Conservation (phyloP, 768 basidiomycete genomes). For the Lactifluus echinatus region DNA sequence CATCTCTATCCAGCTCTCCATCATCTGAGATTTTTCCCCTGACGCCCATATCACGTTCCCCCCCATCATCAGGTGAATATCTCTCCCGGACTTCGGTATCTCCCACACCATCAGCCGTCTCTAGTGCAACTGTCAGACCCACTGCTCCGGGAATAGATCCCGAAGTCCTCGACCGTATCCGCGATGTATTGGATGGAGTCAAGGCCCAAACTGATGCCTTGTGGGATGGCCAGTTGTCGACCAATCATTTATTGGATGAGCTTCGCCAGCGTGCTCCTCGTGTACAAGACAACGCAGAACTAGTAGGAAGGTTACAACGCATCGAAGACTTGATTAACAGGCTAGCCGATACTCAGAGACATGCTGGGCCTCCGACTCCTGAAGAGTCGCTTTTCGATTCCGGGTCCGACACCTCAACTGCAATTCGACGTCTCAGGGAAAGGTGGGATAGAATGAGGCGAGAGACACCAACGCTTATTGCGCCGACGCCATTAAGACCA, state of each 20-base stretch:
- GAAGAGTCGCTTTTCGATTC: conserved; percentile 27
- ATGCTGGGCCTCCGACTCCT: conserved; percentile 20
- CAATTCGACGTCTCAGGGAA: conserved; percentile 25
- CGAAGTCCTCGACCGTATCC: conserved; percentile 36
- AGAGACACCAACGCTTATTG: conserved; percentile 33
- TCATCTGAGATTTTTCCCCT: conserved; percentile 7
- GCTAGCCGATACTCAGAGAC: conserved; percentile 10
- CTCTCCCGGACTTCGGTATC: conserved; percentile 35
- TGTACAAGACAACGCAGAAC: conserved; percentile 32
- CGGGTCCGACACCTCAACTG: conserved; percentile 24
- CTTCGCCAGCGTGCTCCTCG: conserved; percentile 39
- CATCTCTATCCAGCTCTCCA: conserved; percentile 24
- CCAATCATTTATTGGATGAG: conserved; percentile 54
- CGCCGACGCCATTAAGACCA: conserved; percentile 34
- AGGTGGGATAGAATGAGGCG: conserved; percentile 24
- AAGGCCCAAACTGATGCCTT: conserved; percentile 51
- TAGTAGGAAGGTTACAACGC: conserved; percentile 13
- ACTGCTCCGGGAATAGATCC: conserved; percentile 25
- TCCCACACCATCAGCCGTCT: conserved; percentile 28
- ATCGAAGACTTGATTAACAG: conserved; percentile 18
- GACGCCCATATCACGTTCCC: conserved; percentile 14
- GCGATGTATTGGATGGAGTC: conserved; percentile 47
- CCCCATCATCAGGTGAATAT: conserved; percentile 26
- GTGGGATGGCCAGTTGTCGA: conserved; percentile 51
- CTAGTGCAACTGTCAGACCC: conserved; percentile 31